phyloP scores from a whole-genome alignment of 805 yeast species.

The Sungouiozyma ichnusensis region DNA sequence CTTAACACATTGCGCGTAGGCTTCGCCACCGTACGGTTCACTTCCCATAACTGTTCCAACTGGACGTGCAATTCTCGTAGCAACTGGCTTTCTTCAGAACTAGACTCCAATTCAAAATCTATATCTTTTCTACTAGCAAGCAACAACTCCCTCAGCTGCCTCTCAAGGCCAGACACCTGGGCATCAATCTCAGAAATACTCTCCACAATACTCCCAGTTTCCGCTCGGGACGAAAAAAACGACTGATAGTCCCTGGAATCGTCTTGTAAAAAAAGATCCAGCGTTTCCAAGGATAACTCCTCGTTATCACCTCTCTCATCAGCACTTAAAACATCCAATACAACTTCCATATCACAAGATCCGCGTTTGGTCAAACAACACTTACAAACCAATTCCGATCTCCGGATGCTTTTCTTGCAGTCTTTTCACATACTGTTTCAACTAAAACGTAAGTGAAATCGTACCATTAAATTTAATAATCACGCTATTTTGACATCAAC shows the following conservation, averaged over 20 bases:
- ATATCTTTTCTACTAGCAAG: conserved; percentile 27
- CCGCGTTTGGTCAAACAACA: no score
- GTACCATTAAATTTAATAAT: no score
- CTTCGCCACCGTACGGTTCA: conserved; percentile 8
- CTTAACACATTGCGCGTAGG: conserved; percentile 2
- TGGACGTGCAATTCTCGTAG: conserved; percentile 12
- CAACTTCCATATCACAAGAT: conserved; percentile 2
- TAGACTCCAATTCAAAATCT: conserved; percentile 33
- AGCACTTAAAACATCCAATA: conserved; percentile 1
- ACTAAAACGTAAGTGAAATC: no score
- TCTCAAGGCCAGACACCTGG: conserved; percentile 38
- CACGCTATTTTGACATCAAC: no score
- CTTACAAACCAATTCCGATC: no score
- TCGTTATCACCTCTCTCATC: background rate
- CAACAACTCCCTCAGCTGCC: conserved; percentile 33
- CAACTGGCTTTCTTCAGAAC: conserved; percentile 6
- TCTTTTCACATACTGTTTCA: no score
- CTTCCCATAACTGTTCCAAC: conserved; percentile 24
- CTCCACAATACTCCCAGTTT: conserved; percentile 36
- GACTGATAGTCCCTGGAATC: conserved; percentile 37
- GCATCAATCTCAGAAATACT: conserved; percentile 68
- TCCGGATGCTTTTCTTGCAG: no score
- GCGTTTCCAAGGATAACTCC: conserved; percentile 25
- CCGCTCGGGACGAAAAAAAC: conserved; percentile 34
- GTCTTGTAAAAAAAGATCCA: conserved; percentile 36